These are phyloP conservation scores for Tillandsia fasciculata DNA, from an alignment of 176 grass and related monocot genomes.

Conservation along the genomic window DNA sequence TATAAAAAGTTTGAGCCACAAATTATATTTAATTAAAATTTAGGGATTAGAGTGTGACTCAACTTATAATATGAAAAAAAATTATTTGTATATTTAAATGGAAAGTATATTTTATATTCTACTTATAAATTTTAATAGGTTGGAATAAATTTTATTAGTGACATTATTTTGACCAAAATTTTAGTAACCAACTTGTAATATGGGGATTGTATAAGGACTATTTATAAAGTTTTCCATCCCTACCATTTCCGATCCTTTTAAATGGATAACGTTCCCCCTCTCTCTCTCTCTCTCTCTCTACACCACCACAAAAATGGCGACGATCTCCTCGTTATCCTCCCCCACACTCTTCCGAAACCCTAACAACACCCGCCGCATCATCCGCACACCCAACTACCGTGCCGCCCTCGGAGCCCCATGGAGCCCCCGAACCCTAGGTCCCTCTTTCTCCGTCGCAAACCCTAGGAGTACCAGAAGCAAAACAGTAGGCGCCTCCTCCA, in stretches of 20 bases:
- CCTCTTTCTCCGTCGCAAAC: neutral
- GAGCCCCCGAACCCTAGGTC: neutral
- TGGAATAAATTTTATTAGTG: too few relatives aligned
- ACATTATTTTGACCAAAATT: too few relatives aligned
- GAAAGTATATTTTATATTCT: too few relatives aligned
- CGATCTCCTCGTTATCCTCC: neutral
- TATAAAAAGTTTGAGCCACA: too few relatives aligned
- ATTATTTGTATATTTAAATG: too few relatives aligned
- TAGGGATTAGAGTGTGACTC: too few relatives aligned
- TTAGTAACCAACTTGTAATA: too few relatives aligned
- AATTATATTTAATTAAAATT: too few relatives aligned
- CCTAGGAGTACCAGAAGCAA: conserved; percentile 5
- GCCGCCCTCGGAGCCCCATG: neutral
- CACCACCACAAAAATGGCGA: neutral
- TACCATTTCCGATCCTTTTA: neutral
- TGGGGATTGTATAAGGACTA: too few relatives aligned
- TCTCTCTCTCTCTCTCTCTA: neutral
- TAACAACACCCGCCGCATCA: neutral
- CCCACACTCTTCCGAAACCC: neutral
- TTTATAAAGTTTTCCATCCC: neutral
- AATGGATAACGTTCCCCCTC: neutral
- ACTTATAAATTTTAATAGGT: too few relatives aligned
- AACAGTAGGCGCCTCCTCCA: neutral
- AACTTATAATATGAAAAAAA: too few relatives aligned
- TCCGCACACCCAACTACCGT: neutral